Evolutionary conservation across 2,329 filamentous ascomycete genomes (phyloP).

Genomic region (Fusarium falciforme): DNA sequence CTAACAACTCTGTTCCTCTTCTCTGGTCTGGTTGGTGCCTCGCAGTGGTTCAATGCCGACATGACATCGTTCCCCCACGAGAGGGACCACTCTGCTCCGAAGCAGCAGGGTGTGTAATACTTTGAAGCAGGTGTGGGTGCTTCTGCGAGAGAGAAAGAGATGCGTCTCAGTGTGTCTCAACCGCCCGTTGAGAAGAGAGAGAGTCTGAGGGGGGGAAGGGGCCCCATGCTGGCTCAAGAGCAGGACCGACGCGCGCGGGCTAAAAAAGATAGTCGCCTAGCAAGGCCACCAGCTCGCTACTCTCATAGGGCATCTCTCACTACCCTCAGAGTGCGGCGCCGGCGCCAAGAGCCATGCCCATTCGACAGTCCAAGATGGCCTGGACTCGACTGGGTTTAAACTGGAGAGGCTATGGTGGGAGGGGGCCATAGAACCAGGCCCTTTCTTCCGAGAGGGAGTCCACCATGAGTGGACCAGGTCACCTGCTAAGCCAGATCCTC

Average conservation of each 20-base stretch:
- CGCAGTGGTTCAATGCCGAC: constrained; percentile 1
- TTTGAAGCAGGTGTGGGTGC: neutral
- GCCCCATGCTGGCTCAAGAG: constrained; percentile 1
- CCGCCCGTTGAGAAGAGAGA: constrained; percentile 14
- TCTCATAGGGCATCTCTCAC: constrained; percentile 39
- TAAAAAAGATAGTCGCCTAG: constrained; percentile 36
- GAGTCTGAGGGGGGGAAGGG: constrained; percentile 12
- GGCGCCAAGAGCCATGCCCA: constrained; percentile 39
- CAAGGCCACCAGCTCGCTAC: constrained; percentile 36
- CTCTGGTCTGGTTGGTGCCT: constrained; percentile 3
- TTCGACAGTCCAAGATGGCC: constrained; percentile 36
- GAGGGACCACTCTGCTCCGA: constrained; percentile 9
- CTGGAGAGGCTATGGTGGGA: constrained; percentile 28
- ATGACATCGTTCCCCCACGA: constrained; percentile 11
- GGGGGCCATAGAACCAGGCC: constrained; percentile 26
- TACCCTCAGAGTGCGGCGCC: constrained; percentile 22
- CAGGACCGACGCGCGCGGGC: constrained; percentile 33
- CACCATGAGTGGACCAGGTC: constrained; percentile 38
- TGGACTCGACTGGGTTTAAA: constrained; percentile 28
- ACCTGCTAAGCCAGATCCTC: constrained; percentile 44
- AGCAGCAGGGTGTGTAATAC: neutral
- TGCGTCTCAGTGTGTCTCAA: constrained; percentile 2
- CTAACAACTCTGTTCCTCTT: constrained; percentile 18
- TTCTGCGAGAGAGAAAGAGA: neutral
- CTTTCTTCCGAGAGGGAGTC: constrained; percentile 37